phyloP scores from a whole-genome alignment of 164 flowering plant species.

The Tetrastigma voinierianum region DNA sequence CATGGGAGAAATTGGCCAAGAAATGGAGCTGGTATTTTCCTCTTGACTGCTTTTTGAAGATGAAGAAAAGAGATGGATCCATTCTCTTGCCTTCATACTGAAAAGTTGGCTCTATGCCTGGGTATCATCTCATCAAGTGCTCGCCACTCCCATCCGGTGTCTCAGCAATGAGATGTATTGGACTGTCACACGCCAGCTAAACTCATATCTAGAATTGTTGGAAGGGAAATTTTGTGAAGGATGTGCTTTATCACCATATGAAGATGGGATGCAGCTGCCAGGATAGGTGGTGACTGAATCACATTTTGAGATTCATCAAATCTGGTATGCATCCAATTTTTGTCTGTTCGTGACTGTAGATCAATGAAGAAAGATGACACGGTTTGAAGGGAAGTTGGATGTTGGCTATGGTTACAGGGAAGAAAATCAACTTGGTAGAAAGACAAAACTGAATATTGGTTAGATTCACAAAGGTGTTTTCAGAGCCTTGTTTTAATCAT shows the following conservation, averaged over 20 bases:
- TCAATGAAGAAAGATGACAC: background rate
- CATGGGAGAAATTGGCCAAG: slow-evolving; percentile 35
- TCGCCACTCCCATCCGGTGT: slow-evolving; percentile 21
- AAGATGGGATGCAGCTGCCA: slow-evolving; percentile 39
- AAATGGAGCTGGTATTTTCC: slow-evolving; percentile 33
- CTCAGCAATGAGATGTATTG: slow-evolving; percentile 37
- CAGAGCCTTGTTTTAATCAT: background rate
- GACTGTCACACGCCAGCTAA: slow-evolving; percentile 43
- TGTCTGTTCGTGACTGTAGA: background rate
- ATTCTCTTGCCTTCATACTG: slow-evolving; percentile 40
- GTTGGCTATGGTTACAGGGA: background rate
- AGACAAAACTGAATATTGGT: background rate
- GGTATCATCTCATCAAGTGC: slow-evolving; percentile 27
- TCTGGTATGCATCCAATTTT: background rate
- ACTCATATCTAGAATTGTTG: slow-evolving; percentile 25
- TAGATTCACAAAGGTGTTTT: background rate
- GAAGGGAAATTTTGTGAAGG: slow-evolving; percentile 40
- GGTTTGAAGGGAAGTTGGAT: background rate
- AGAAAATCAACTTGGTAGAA: background rate
- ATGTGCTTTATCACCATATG: slow-evolving; percentile 35
- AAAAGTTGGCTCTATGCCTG: slow-evolving; percentile 40
- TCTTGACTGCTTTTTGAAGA: slow-evolving; percentile 25
- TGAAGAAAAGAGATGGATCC: slow-evolving; percentile 21
- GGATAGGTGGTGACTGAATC: slow-evolving; percentile 33
- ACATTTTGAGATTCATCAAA: too few relatives aligned